These are phyloP conservation scores for Oxytropis ochrocephala DNA, from an alignment of 306 rosid species.

Conservation along the genomic window DNA sequence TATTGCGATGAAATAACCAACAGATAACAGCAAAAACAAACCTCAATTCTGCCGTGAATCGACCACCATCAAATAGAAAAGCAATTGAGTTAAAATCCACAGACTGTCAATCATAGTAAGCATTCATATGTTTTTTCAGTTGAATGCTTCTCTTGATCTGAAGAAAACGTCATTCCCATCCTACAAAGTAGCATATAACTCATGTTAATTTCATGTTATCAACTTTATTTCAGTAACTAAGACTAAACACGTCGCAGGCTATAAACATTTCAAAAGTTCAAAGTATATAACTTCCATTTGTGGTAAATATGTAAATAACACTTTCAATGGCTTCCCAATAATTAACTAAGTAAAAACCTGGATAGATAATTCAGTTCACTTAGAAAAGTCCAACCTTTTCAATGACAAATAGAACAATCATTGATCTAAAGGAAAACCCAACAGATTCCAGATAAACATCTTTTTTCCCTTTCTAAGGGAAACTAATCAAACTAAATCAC, in stretches of 20 bases:
- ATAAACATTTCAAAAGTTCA: not conserved
- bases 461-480: no score
- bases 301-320: not conserved
- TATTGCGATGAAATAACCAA: no score
- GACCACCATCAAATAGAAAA: constrained; percentile 62
- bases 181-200: constrained; percentile 16
- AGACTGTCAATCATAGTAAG: constrained; percentile 56
- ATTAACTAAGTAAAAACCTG: not conserved
- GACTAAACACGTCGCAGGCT: not conserved
- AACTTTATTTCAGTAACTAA: not conserved
- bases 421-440: not conserved
- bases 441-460: no score
- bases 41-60: constrained; percentile 59
- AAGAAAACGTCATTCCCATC: constrained; percentile 64
- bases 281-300: not conserved
- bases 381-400: not conserved
- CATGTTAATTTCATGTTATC: not conserved
- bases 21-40: not conserved
- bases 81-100: constrained; percentile 60
- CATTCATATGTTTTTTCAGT: constrained; percentile 64
- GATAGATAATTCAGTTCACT: not conserved
- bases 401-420: no score
- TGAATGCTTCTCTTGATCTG: constrained; percentile 60
- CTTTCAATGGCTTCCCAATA: not conserved
- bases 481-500: no score